Conservation (phyloP, 305 asterid species). For the Ilex paraguariensis region DNA sequence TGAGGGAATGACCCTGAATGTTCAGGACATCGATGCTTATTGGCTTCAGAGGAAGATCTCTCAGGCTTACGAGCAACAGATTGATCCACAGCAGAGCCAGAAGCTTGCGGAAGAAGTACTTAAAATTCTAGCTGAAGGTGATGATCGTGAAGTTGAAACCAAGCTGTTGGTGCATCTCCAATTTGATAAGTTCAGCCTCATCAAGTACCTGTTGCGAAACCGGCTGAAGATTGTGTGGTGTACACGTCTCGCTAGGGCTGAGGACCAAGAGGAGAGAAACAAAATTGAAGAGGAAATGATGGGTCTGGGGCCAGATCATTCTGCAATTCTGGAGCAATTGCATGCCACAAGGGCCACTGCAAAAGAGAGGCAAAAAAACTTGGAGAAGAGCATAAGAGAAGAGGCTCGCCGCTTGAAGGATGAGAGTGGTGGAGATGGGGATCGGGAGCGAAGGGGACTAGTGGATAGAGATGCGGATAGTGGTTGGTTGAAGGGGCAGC, state of each 20-base stretch:
- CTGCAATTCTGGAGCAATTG: conserved; percentile 82
- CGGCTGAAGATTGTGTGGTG: conserved; percentile 92
- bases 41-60: conserved; percentile 98
- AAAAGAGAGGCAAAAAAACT: conserved; percentile 80
- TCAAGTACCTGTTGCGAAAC: conserved; percentile 68
- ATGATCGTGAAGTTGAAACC: conserved; percentile 83
- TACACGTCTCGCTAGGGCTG: conserved; percentile 91
- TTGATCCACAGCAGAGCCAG: conserved; percentile 89
- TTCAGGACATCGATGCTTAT: conserved; percentile 90
- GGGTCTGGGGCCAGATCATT: conserved; percentile 59
- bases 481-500: conserved; percentile 80
- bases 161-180: conserved; percentile 81
- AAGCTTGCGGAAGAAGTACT: conserved; percentile 87
- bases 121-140: conserved; percentile 83
- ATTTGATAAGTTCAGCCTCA: conserved; percentile 71
- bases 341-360: conserved; percentile 93
- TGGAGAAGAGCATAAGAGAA: conserved; percentile 89
- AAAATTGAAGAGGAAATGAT: conserved; percentile 88
- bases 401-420: conserved; percentile 88
- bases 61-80: conserved; percentile 84
- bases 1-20: conserved; percentile 83
- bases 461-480: conserved; percentile 78
- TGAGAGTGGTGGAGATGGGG: conserved; percentile 58
- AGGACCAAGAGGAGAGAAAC: conserved; percentile 75
- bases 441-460: conserved; percentile 35